Evolutionary conservation across 768 basidiomycete species (phyloP).

Genomic region (Filobasidium floriforme): DNA sequence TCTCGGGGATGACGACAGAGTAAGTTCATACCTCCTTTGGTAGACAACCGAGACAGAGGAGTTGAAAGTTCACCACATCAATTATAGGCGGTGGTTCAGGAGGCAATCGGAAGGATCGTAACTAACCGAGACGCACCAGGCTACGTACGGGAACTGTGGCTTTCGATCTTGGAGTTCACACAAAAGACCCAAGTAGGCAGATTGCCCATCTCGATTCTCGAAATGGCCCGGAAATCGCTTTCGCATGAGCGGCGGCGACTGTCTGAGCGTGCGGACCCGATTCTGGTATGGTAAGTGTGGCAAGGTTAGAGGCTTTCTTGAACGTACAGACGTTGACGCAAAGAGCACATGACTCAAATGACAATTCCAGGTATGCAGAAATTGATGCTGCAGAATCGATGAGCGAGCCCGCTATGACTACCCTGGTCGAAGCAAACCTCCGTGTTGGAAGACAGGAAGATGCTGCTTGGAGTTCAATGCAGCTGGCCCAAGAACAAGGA

Average conservation of each 20-base stretch:
- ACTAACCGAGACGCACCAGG: background rate
- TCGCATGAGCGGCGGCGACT: background rate
- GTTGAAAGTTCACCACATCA: background rate
- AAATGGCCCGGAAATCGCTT: conserved; percentile 6
- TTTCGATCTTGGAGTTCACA: conserved; percentile 13
- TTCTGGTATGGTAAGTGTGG: background rate
- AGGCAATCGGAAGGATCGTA: conserved; percentile 5
- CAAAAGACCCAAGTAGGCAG: background rate
- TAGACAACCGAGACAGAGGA: background rate
- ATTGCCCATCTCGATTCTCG: background rate
- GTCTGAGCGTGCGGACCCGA: conserved; percentile 6
- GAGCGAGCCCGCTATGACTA: background rate
- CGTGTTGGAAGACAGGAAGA: conserved; percentile 22
- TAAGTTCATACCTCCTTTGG: background rate
- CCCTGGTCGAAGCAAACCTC: conserved; percentile 17
- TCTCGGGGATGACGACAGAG: conserved; percentile 7
- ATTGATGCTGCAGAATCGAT: conserved; percentile 10
- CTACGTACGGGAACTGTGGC: background rate
- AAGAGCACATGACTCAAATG: background rate
- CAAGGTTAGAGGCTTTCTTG: too few relatives aligned
- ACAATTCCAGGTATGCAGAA: conserved; percentile 2
- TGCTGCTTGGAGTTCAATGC: conserved; percentile 14
- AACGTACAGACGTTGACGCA: background rate
- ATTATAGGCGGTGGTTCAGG: background rate
- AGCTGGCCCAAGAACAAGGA: conserved; percentile 12